A percentile compares a stretch with the other conserved stretches of the same genome.
Evolutionary conservation across 176 grass and related monocot genomes (phyloP).

Genomic region (Carex cristatella): DNA sequence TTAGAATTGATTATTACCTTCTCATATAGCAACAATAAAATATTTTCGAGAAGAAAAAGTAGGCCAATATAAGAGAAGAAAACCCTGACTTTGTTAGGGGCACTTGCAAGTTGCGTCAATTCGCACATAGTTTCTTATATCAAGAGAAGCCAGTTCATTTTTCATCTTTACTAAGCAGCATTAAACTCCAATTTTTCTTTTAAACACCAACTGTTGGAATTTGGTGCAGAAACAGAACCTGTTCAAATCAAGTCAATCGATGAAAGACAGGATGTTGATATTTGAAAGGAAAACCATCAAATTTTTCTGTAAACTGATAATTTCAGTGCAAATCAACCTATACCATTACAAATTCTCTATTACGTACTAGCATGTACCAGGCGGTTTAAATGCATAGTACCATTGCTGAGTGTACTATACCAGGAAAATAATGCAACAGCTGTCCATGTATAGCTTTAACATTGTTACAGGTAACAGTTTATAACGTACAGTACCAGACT

Average conservation of each 20-base stretch:
- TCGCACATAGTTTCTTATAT: not conserved
- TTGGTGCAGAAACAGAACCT: not conserved
- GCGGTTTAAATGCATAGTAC: not conserved
- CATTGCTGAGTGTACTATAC: too few species aligned
- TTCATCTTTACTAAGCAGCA: slow-evolving; percentile 10
- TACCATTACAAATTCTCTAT: not conserved
- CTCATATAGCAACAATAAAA: slow-evolving; percentile 22
- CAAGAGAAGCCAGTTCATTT: not conserved
- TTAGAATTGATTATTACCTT: slow-evolving; percentile 32
- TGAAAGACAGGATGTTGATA: too few species aligned
- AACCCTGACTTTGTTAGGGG: not conserved
- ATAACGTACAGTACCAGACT: too few species aligned
- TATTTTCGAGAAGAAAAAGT: slow-evolving; percentile 29
- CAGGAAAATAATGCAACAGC: too few species aligned
- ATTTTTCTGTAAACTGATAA: not conserved
- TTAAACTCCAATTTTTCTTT: not conserved
- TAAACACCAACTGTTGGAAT: not conserved
- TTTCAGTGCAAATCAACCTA: not conserved
- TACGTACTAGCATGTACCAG: not conserved
- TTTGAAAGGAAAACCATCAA: too few species aligned
- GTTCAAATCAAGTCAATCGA: not conserved
- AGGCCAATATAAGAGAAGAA: slow-evolving; percentile 32
- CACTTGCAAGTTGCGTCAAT: not conserved
- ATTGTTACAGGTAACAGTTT: too few species aligned
- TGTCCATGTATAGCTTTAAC: too few species aligned